Percentiles rank a stretch among this genome's conserved stretches.
Conservation (phyloP, 805 yeast species). For the Priceomyces melissophilus region DNA sequence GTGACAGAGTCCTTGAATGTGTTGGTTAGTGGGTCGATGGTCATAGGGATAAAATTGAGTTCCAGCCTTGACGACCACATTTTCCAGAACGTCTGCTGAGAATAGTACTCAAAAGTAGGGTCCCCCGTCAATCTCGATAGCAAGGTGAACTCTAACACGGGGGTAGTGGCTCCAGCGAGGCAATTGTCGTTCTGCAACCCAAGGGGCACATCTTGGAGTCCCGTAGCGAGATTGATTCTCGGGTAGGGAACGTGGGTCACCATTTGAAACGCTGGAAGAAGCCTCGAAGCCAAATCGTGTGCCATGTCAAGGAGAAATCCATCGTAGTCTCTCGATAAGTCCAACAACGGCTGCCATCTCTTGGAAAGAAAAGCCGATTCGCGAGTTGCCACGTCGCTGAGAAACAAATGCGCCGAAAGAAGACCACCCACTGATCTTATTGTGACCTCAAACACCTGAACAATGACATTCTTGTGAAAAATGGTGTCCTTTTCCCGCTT, state of each 20-base stretch:
- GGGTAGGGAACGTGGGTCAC: constrained; percentile 71
- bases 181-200: constrained; percentile 63
- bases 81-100: constrained; percentile 61
- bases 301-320: constrained; percentile 75
- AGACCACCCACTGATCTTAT: constrained; percentile 83
- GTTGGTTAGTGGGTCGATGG: constrained; percentile 58
- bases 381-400: constrained; percentile 23
- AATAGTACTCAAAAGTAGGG: constrained; percentile 57
- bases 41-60: constrained; percentile 72
- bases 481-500: constrained; percentile 36
- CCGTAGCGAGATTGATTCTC: constrained; percentile 62
- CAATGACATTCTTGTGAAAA: constrained; percentile 63
- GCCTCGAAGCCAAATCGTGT: constrained; percentile 65
- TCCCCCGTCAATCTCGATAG: constrained; percentile 76
- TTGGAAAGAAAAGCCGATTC: too few species aligned
- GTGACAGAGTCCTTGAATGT: constrained; percentile 58
- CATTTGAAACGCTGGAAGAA: constrained; percentile 69
- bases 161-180: constrained; percentile 83
- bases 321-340: too few species aligned
- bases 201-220: constrained; percentile 44
- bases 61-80: constrained; percentile 67
- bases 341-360: too few species aligned
- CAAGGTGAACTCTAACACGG: constrained; percentile 75
- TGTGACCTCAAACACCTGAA: constrained; percentile 85
- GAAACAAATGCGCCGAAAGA: constrained; percentile 64